phyloP scores from a whole-genome alignment of 306 rosid genomes.

The Quercus agrifolia region DNA sequence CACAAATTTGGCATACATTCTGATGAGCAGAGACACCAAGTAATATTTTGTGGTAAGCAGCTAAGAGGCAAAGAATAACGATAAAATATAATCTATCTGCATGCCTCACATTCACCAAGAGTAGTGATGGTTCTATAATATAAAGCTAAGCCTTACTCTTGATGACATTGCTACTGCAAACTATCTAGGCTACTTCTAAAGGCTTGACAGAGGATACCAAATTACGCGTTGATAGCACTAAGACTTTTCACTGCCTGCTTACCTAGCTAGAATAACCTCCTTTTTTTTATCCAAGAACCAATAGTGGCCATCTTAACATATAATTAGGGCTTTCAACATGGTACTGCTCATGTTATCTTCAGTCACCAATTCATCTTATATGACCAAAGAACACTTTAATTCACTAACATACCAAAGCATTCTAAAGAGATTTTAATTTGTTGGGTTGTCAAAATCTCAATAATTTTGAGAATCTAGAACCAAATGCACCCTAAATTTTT shows the following conservation, averaged over 20 bases:
- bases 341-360: neutral
- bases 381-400: neutral
- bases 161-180: neutral
- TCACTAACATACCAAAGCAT: neutral
- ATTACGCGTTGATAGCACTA: neutral
- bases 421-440: neutral
- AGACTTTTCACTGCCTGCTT: neutral
- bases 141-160: neutral
- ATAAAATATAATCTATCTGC: neutral
- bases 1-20: neutral
- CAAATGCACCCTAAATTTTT: neutral
- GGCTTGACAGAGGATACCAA: neutral
- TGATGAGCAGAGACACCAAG: neutral
- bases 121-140: neutral
- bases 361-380: neutral
- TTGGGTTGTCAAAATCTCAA: neutral
- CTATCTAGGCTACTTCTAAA: neutral
- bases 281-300: neutral
- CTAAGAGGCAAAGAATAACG: neutral
- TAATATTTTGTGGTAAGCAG: neutral
- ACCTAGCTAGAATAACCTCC: neutral
- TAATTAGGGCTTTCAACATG: neutral
- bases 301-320: neutral
- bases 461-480: neutral
- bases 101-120: neutral